These are phyloP conservation scores for Nakataea oryzae DNA, from an alignment of 2,329 filamentous ascomycete genomes.

Conservation along the genomic window DNA sequence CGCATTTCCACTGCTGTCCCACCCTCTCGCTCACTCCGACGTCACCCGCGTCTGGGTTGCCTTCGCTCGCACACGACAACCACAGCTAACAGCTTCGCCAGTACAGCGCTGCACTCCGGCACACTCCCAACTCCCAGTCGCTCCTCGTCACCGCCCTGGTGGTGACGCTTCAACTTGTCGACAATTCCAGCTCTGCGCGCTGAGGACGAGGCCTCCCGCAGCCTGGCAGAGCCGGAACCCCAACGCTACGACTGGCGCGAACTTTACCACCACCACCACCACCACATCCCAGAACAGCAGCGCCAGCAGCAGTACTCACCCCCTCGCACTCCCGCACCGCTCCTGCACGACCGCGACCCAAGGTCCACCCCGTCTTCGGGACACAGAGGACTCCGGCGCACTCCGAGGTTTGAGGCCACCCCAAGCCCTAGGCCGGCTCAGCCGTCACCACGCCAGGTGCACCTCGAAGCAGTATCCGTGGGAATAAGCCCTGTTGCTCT, in stretches of 20 bases:
- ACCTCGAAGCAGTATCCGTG: constrained; percentile 35
- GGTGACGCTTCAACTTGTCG: constrained; percentile 35
- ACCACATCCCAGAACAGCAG: constrained; percentile 18
- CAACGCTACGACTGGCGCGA: constrained; percentile 44
- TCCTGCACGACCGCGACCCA: constrained; percentile 16
- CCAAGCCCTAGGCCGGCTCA: constrained; percentile 27
- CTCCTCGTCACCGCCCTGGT: constrained; percentile 15
- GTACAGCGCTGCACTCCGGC: background rate
- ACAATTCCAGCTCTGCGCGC: constrained; percentile 22
- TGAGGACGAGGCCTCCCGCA: constrained; percentile 27
- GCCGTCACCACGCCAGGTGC: constrained; percentile 21
- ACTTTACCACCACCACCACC: constrained; percentile 36
- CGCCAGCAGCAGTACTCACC: constrained; percentile 28
- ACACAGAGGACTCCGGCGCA: constrained; percentile 37
- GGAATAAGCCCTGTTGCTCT: constrained; percentile 33
- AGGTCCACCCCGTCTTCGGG: constrained; percentile 34
- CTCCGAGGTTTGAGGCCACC: constrained; percentile 35
- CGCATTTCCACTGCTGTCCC: background rate
- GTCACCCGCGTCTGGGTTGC: background rate
- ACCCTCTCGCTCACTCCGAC: background rate
- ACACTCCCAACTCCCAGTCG: background rate
- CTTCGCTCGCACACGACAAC: background rate
- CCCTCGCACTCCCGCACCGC: constrained; percentile 22
- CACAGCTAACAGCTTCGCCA: background rate
- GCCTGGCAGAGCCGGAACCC: constrained; percentile 32